Base-by-base conservation (phyloP, 2,329 filamentous ascomycete genomes). In the Ophiostoma montium region DNA sequence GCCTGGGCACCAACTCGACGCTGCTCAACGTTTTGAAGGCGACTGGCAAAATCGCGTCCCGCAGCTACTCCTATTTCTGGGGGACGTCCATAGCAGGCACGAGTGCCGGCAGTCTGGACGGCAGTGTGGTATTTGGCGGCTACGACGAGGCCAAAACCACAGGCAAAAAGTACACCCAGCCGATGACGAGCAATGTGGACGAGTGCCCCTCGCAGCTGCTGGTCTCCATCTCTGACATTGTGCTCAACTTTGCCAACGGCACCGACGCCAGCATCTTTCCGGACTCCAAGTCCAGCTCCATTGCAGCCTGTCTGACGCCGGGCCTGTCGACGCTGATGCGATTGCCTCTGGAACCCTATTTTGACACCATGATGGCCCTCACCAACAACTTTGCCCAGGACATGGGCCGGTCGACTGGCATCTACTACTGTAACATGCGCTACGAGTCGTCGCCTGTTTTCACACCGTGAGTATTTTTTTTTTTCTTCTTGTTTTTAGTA, bases 181-280 rank as follows among this genome's bases (percentile, higher is more conserved):
- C 56, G 19, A 53, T 62, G 48, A 56, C 53, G 1, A 11, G 42
- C 3, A 48, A 32, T 16, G 48, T 41, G 21, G 46, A 21, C 15
- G 36, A 30, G 5, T 63, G 61, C 49, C 19, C 55, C 5, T 60
- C 61, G n/a, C 56, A 56, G 18, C 56, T 64, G 58, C 21, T 61
- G 2, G 55, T 62, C 19, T 52, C 53, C 23, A 58, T 63, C 27
- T 49, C 53, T 23, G 59, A 63, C 49, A 58, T 64, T 12, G 48
- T 55, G n/a, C 55, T 63, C 51, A 60, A 62, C 52, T 63, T 60
- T 52, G 56, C 58, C 3, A 63, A 63, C 52, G 60, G 61, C 21
- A 62, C 58, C 38, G 54, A 62, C 18, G 51, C 48, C 31, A 63
- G 61, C 50, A 56, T 65, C 21, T 59, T 60, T 13, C 38, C 52